Conservation (phyloP, 495 filamentous ascomycete species). For the Lichina pygmaea region DNA sequence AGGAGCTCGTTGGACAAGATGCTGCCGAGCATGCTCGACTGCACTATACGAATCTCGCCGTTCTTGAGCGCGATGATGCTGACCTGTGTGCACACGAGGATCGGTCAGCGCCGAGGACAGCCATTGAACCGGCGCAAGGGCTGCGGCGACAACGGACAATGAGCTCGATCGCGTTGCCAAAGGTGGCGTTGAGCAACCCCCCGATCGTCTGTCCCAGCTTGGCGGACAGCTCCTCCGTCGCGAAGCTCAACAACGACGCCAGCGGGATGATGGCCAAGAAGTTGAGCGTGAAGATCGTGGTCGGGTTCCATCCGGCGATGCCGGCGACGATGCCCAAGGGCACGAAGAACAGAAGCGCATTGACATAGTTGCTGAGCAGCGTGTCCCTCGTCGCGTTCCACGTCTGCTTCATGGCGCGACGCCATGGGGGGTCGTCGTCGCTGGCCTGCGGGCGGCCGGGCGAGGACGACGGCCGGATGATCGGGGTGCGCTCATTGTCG, state of each 20-base stretch:
- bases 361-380: conserved; percentile 49
- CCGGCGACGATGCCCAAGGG: conserved; percentile 70
- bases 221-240: conserved; percentile 72
- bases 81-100: conserved; percentile 25
- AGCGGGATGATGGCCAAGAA: conserved; percentile 91
- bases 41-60: conserved; percentile 78
- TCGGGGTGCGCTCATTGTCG: no score
- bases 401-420: no score
- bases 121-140: neutral
- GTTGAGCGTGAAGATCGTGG: conserved; percentile 63
- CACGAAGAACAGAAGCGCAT: conserved; percentile 68
- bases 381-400: conserved; percentile 5
- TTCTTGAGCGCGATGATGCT: conserved; percentile 75
- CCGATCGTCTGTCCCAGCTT: conserved; percentile 75
- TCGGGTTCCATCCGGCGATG: conserved; percentile 39
- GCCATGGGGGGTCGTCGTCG: no score
- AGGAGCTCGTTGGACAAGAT: conserved; percentile 90
- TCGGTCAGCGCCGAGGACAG: neutral
- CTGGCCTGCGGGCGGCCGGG: no score
- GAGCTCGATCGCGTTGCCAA: conserved; percentile 94
- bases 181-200: conserved; percentile 82
- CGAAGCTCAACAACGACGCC: conserved; percentile 77
- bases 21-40: conserved; percentile 91
- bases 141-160: conserved; percentile 35
- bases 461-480: no score